Conservation (phyloP, 2,329 filamentous ascomycete species). For the Blumeria graminis region DNA sequence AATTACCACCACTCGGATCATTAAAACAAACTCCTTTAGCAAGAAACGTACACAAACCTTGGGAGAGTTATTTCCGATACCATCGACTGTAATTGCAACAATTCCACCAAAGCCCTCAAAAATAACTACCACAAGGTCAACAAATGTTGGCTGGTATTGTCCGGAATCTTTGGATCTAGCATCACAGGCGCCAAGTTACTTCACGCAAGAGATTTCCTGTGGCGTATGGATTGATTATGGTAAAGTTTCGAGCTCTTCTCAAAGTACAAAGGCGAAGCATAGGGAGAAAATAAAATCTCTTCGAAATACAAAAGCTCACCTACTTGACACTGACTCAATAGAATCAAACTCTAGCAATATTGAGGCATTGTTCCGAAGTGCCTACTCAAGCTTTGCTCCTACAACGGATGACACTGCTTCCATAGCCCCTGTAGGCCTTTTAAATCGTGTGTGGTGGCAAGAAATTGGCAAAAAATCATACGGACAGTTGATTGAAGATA, state of each 20-base stretch:
- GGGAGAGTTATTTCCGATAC: conserved; percentile 49
- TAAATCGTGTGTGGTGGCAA: conserved; percentile 56
- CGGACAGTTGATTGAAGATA: conserved; percentile 30
- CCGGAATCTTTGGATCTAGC: conserved; percentile 12
- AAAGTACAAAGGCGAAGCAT: conserved; percentile 34
- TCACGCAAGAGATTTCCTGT: conserved; percentile 36
- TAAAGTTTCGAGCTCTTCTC: conserved; percentile 27
- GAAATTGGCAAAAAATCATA: conserved; percentile 40
- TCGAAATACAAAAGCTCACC: conserved; percentile 36
- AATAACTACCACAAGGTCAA: conserved; percentile 34
- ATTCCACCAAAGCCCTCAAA: conserved; percentile 51
- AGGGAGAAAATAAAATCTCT: conserved; percentile 32
- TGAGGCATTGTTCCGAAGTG: conserved; percentile 50
- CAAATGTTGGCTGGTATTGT: conserved; percentile 23
- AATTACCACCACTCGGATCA: conserved; percentile 42
- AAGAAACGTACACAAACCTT: conserved; percentile 37
- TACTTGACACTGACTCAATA: conserved; percentile 18
- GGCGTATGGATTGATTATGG: conserved; percentile 50
- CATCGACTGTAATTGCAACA: conserved; percentile 36
- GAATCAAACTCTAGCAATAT: conserved; percentile 41
- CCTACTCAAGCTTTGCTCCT: conserved; percentile 61
- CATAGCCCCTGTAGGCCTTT: conserved; percentile 40
- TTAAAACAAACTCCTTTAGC: conserved; percentile 26
- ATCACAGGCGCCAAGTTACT: conserved; percentile 30
- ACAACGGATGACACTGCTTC: conserved; percentile 49